Evolutionary conservation across 2,329 filamentous ascomycete species (phyloP).

Genomic region (Rhytidhysteron rufulum): DNA sequence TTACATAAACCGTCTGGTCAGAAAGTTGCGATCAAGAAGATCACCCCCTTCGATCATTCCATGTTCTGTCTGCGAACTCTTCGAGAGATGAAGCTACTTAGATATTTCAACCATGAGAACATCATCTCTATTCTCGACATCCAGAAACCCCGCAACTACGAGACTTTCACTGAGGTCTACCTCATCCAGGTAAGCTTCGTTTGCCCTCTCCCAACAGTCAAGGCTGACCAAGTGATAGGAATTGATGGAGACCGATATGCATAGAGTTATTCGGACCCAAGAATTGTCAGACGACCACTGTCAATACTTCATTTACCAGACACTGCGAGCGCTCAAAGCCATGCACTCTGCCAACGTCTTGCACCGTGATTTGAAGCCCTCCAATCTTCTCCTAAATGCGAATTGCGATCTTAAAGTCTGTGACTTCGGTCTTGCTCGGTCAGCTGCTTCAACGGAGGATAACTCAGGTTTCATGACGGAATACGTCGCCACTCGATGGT

Average conservation of each 20-base stretch:
- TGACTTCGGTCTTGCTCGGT: conserved; percentile 94
- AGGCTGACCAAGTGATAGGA: conserved; percentile 54
- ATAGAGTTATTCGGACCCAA: conserved; percentile 96
- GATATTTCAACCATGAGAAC: conserved; percentile 99
- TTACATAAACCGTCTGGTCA: conserved; percentile 97
- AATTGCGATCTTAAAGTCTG: conserved; percentile 99
- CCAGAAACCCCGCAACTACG: conserved; percentile 94
- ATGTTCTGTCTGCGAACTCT: conserved; percentile 97
- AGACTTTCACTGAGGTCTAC: conserved; percentile 96
- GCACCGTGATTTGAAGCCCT: conserved; percentile 95
- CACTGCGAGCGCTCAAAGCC: conserved; percentile 91
- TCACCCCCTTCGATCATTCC: conserved; percentile 97
- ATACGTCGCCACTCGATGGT: conserved; percentile 99
- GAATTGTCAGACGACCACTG: conserved; percentile 98
- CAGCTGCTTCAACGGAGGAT: conserved; percentile 94
- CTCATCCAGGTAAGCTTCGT: conserved; percentile 73
- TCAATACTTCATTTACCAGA: conserved; percentile 99
- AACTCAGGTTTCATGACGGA: conserved; percentile 99
- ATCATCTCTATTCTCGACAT: conserved; percentile 99
- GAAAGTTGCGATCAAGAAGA: conserved; percentile 99
- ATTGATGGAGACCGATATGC: conserved; percentile 99
- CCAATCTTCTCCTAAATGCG: conserved; percentile 92
- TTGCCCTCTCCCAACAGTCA: not conserved
- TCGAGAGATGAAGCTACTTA: conserved; percentile 97
- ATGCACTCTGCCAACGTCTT: conserved; percentile 99